Percentiles rank a stretch among this genome's conserved stretches.
Evolutionary conservation across 2,329 filamentous ascomycete genomes (phyloP).

Genomic region (Curvularia verruculosa): DNA sequence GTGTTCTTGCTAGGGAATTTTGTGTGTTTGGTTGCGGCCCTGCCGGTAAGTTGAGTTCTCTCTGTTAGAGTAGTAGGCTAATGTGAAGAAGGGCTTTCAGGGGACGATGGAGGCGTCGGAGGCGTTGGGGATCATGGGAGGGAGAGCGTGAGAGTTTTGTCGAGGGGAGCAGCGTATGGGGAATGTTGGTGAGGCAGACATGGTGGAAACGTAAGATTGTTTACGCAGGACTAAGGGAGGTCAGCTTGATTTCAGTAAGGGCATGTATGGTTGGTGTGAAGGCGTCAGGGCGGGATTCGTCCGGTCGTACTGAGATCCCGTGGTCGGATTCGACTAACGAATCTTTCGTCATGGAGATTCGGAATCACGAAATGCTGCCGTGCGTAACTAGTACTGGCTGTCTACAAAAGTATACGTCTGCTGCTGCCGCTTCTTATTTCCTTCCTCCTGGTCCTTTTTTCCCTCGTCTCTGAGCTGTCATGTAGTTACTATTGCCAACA

Average conservation of each 20-base stretch:
- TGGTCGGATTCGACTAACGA: neutral
- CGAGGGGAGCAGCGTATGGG: neutral
- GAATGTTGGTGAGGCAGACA: neutral
- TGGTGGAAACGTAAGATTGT: neutral
- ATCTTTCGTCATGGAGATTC: neutral
- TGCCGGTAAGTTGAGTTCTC: constrained; percentile 1
- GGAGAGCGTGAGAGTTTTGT: neutral
- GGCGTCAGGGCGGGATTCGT: neutral
- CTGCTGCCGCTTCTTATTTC: neutral
- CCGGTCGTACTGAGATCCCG: neutral
- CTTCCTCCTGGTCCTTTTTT: neutral
- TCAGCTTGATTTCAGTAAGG: neutral
- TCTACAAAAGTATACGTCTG: neutral
- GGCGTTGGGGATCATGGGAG: constrained; percentile 1
- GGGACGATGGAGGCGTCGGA: constrained; percentile 5
- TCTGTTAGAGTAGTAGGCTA: neutral
- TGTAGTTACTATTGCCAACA: neutral
- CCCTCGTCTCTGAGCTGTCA: neutral
- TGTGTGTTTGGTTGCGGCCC: constrained; percentile 6
- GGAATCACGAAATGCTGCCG: neutral
- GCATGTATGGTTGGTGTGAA: neutral
- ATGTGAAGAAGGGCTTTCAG: constrained; percentile 1
- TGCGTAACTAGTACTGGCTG: neutral
- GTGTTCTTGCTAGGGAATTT: constrained; percentile 8
- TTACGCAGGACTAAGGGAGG: too few relatives aligned